Evolutionary conservation across 345 rosid species (phyloP), one percentile per base, ranked within the genome.

Genomic region (Turnera subulata): DNA sequence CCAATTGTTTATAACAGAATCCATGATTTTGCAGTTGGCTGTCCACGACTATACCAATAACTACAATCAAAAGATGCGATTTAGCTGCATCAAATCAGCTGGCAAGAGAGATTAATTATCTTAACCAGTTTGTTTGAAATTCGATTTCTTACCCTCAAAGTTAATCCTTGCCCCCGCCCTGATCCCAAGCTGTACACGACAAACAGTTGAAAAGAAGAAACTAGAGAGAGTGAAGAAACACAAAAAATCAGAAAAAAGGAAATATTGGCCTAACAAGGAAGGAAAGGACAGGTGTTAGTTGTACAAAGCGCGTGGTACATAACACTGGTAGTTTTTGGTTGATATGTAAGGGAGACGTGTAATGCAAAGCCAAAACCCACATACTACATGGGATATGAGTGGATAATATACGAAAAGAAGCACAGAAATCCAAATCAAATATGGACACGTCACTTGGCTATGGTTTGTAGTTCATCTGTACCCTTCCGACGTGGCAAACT

Each of bases 331-430:
- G n/a, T 29, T 29, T 29, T 29, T 29, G 35, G n/a, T n/a, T 29
- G 35, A 29, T 42, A 61, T 25, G n/a, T n/a, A n/a, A n/a, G n/a
- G 63, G 56, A 50, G 37, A 61, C 65, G 49, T 18, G 37, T 24
- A 17, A 39, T 20, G 52, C n/a, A n/a, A n/a, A n/a, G n/a, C n/a
- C n/a, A n/a, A n/a, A n/a, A n/a, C n/a, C 15, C 14, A 22, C 14
- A 14, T 23, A 12, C n/a, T n/a, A n/a, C 2, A 16, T 47, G 20
- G 29, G 40, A 17, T 14, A 8, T 13, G n/a, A 15, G 11, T 40
- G 2, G 14, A 6, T 45, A 17, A 1, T 0, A 24, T 8, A 20
- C 48, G 4, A n/a, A 18, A 2, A n/a, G 5, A 24, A 25, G 38
- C 2, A 25, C 15, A 0, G 2, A 24, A 2, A n/a, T n/a, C 32